Evolutionary conservation across 352 stramenopile species (phyloP).

Genomic region (Blastocystis sp.): DNA sequence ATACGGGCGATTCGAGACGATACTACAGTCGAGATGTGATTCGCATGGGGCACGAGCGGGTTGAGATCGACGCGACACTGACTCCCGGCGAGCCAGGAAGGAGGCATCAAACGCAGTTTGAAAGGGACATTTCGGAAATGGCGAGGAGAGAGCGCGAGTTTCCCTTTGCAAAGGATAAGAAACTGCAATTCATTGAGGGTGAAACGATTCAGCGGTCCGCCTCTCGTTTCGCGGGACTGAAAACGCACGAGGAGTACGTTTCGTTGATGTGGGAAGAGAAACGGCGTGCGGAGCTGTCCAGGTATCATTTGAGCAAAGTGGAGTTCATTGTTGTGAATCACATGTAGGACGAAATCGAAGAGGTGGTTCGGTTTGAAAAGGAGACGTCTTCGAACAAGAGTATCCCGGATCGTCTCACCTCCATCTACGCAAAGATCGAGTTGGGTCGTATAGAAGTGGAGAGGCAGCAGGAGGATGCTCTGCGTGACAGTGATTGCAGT

Average conservation of each 20-base stretch:
- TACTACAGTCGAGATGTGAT: conserved; percentile 74
- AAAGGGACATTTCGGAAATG: conserved; percentile 34
- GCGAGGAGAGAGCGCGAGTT: conserved; percentile 17
- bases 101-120: conserved; percentile 41
- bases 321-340: not conserved
- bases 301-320: conserved; percentile 38
- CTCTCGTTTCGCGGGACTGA: not conserved
- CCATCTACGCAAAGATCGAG: conserved; percentile 53
- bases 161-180: conserved; percentile 52
- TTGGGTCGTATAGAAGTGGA: not conserved
- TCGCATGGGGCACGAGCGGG: conserved; percentile 58
- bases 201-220: conserved; percentile 22
- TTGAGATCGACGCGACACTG: conserved; percentile 53
- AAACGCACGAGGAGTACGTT: conserved; percentile 4
- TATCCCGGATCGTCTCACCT: not conserved
- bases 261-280: conserved; percentile 21
- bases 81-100: conserved; percentile 68
- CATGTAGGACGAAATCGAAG: conserved; percentile 34
- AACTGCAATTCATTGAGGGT: conserved; percentile 45
- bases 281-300: conserved; percentile 4
- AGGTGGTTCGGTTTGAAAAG: conserved; percentile 13
- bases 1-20: conserved; percentile 49
- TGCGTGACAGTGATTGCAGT: not conserved
- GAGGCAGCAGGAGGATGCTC: not conserved
- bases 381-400: not conserved